A percentile compares a stretch with the other conserved stretches of the same genome.
Conservation (phyloP, 345 rosid genomes). For the Acer campestre region DNA sequence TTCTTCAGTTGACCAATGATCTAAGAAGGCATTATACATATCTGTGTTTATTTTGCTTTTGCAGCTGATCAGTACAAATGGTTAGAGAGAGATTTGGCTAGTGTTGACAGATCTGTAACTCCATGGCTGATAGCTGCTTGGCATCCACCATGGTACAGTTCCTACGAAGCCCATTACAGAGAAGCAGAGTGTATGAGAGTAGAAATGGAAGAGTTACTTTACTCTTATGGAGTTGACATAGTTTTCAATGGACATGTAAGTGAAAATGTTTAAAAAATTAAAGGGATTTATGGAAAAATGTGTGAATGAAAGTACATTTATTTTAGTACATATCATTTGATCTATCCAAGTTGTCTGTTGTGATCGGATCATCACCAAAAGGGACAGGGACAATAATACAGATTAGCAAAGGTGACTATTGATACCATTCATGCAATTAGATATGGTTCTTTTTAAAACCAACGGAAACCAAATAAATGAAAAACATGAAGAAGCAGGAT, state of each 20-base stretch:
- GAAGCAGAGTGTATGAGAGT: constrained; percentile 89
- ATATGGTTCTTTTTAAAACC: no score
- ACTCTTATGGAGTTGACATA: constrained; percentile 59
- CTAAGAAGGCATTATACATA: not conserved
- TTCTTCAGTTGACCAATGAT: constrained; percentile 3
- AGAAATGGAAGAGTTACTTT: constrained; percentile 78
- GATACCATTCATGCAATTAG: no score
- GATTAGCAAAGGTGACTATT: not conserved
- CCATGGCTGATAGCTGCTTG: constrained; percentile 91
- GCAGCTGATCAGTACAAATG: constrained; percentile 82
- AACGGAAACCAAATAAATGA: no score
- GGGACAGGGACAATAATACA: not conserved
- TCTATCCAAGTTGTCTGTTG: not conserved
- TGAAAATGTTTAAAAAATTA: not conserved
- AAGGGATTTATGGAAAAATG: not conserved
- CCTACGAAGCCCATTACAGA: constrained; percentile 78
- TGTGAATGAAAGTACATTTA: not conserved
- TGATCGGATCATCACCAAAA: not conserved
- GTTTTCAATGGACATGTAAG: constrained; percentile 86
- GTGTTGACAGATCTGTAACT: constrained; percentile 67
- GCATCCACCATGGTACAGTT: constrained; percentile 90
- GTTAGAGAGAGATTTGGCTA: constrained; percentile 71
- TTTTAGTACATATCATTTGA: not conserved
- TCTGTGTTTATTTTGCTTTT: constrained; percentile 12
- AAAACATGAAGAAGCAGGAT: not conserved